Base-by-base conservation (phyloP, 495 filamentous ascomycete genomes). In the Letharia lupina region DNA sequence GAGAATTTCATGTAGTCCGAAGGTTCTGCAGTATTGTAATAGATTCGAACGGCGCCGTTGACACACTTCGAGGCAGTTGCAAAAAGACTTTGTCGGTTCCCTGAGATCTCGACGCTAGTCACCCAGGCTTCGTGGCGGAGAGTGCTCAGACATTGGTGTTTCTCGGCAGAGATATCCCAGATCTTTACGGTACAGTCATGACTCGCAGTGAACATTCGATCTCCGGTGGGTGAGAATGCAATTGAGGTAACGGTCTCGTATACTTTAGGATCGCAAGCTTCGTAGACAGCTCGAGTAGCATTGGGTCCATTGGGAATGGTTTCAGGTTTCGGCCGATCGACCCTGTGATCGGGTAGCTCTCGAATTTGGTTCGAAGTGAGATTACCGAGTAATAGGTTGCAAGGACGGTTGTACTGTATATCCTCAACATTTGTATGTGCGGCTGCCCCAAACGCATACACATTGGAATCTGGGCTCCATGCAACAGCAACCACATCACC, bases 151-250 rank as follows among this genome's bases (percentile, higher is more conserved):
- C 77, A 82, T 31, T 63, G 70, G 3, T 71, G 72, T 33, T 72
- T 48, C 41, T 72, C 73, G 56, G 67, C 41, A 6, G 76, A 64
- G 1, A 82, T 75, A 63, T 84, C 77, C 90, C 92, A 98, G 12
- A 91, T 74, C 63, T 91, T 91, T 33, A 94, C 87, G 0, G 84
- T 88, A 10, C 84, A 77, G 67, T 98, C 94, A 69, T 90, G 95
- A 37, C 91, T 89, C 0, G 87, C 87, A 0, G 91, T 92, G 68
- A 87, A 96, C 0, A 92, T 79, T 6, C 76, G 76, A 7, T 80
- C 73, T 31, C 82, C 83, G 44, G 72, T 70, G 0, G 78, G 71
- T 42, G 86, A 87, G 77, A 91, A 95, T 50, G 87, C 83, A 4
- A 91, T 84, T n/a, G 84, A 82, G 3, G 87, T 86, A 0, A 96